Evolutionary conservation across 139 green algal species (phyloP).

Genomic region (Closterium sp.): DNA sequence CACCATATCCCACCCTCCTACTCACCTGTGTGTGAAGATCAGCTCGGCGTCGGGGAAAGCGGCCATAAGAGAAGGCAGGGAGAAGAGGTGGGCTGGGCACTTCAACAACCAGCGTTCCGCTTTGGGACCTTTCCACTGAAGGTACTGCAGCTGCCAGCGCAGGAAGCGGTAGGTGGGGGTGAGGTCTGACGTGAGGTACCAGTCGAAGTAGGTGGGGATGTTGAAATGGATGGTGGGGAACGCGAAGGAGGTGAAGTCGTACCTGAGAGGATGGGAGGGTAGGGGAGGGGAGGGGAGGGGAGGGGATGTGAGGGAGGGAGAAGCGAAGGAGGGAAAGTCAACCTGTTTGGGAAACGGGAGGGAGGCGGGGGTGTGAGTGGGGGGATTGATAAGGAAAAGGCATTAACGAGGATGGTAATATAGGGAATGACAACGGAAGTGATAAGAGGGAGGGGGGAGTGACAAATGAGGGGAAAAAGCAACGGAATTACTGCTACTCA

Average conservation of each 20-base stretch:
- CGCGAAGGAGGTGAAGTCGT: background rate
- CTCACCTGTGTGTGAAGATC: background rate
- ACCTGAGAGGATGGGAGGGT: background rate
- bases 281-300: too few species aligned
- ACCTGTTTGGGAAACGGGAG: background rate
- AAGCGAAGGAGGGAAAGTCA: background rate
- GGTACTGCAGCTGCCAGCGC: background rate
- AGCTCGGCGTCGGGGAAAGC: background rate
- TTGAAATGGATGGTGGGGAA: background rate
- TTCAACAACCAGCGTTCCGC: background rate
- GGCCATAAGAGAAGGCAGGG: background rate
- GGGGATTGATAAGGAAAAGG: background rate
- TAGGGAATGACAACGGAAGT: too few species aligned
- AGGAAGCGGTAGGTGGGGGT: background rate
- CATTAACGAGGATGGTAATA: too few species aligned
- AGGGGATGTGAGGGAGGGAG: background rate
- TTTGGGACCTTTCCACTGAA: background rate
- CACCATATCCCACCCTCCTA: too few species aligned
- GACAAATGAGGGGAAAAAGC: too few species aligned
- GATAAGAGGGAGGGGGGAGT: too few species aligned
- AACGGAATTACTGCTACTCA: background rate
- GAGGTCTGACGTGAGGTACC: background rate
- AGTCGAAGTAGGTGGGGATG: background rate
- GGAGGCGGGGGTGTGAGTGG: too few species aligned
- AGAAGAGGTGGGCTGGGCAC: background rate